phyloP scores from a whole-genome alignment of 2,329 filamentous ascomycete species.

The Colletotrichum brevisporum region DNA sequence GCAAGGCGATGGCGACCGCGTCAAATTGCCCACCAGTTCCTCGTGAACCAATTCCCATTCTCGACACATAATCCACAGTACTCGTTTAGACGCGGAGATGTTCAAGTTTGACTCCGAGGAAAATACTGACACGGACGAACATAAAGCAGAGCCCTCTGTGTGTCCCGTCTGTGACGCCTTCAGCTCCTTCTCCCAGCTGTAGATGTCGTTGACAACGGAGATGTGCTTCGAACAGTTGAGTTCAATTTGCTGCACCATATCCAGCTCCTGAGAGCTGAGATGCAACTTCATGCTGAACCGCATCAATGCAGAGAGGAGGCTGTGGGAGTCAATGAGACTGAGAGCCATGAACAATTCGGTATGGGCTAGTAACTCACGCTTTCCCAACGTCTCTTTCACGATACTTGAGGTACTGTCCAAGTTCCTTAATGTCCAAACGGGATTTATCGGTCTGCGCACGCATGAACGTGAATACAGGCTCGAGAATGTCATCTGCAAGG shows the following conservation, averaged over 20 bases:
- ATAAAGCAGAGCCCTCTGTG: conserved; percentile 6
- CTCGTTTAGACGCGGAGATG: conserved; percentile 1
- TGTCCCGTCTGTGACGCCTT: neutral
- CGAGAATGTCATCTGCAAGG: conserved; percentile 4
- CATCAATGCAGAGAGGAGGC: conserved; percentile 53
- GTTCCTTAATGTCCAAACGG: neutral
- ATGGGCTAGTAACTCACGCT: conserved; percentile 2
- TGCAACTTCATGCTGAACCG: conserved; percentile 53
- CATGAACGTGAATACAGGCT: conserved; percentile 19
- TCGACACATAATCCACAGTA: conserved; percentile 15
- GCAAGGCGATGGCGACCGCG: neutral
- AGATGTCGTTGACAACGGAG: conserved; percentile 58
- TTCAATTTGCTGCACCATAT: conserved; percentile 46
- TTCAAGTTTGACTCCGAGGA: neutral
- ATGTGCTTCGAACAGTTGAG: conserved; percentile 54
- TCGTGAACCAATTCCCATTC: conserved; percentile 24
- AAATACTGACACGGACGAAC: conserved; percentile 11
- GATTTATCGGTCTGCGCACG: conserved; percentile 22
- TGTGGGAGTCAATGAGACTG: conserved; percentile 22
- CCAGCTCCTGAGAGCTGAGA: conserved; percentile 47
- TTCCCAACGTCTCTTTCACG: conserved; percentile 23
- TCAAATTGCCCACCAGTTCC: neutral
- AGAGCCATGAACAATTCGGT: too few relatives aligned
- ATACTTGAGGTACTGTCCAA: conserved; percentile 20
- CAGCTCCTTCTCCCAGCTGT: conserved; percentile 56